phyloP scores from a whole-genome alignment of 148 eudicot genomes.

The Gaultheria prostrata region DNA sequence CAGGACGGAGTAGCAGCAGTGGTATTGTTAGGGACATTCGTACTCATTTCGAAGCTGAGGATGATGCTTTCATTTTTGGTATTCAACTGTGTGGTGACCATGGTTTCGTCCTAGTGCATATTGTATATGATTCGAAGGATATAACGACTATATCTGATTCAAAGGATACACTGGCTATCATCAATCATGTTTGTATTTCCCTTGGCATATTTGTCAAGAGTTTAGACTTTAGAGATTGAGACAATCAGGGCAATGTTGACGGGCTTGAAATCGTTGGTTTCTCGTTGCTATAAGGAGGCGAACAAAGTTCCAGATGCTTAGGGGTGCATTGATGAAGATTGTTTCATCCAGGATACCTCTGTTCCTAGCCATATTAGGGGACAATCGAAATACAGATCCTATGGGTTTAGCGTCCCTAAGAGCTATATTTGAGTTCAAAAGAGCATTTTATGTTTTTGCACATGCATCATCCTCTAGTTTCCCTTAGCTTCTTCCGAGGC shows the following conservation, averaged over 20 bases:
- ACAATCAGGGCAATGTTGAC: background rate
- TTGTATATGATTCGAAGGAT: background rate
- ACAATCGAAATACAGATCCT: background rate
- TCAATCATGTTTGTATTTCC: background rate
- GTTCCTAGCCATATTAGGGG: background rate
- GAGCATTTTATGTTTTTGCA: slow-evolving; percentile 1
- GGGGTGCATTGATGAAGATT: background rate
- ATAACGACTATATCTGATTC: background rate
- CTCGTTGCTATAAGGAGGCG: background rate
- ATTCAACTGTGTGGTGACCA: background rate
- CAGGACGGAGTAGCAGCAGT: background rate
- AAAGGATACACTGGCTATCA: background rate
- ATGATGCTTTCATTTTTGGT: background rate
- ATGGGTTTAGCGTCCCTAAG: background rate
- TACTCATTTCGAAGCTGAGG: background rate
- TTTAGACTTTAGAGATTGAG: background rate
- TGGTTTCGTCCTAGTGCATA: background rate
- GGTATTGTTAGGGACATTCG: background rate
- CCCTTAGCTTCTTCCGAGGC: background rate
- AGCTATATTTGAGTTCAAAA: background rate
- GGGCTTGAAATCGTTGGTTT: background rate
- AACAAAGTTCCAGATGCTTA: background rate
- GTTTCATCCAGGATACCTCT: background rate
- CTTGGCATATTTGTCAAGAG: background rate
- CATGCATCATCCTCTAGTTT: background rate